These are phyloP conservation scores for Rhazya stricta DNA, from an alignment of 257 asterid genomes.

Conservation along the genomic window DNA sequence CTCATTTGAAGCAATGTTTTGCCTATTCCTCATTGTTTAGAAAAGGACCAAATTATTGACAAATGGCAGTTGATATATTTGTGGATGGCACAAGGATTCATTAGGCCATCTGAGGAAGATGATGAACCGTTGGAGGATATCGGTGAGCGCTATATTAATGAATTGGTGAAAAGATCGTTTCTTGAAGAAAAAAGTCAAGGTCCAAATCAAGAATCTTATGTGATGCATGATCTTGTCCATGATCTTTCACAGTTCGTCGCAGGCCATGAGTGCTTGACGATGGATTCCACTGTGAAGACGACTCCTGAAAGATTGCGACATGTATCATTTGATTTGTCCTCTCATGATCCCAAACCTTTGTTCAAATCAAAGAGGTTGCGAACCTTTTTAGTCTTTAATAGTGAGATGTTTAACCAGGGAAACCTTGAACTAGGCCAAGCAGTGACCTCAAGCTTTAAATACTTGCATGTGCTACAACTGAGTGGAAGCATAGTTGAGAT, in stretches of 20 bases:
- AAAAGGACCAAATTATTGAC: conserved; percentile 9
- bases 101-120: not conserved
- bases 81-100: conserved; percentile 1
- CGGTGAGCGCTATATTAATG: not conserved
- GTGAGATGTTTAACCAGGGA: not conserved
- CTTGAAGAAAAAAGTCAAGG: not conserved
- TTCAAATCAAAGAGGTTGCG: not conserved
- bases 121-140: not conserved
- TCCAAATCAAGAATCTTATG: conserved; percentile 1
- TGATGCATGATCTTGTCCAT: conserved; percentile 6
- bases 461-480: not conserved
- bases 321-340: not conserved
- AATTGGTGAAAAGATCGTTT: not conserved
- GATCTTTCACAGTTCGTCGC: not conserved
- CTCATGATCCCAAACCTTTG: not conserved
- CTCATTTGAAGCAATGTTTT: conserved; percentile 50
- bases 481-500: not conserved
- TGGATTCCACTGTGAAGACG: not conserved
- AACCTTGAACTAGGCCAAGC: not conserved
- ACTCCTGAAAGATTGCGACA: not conserved
- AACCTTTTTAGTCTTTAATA: not conserved
- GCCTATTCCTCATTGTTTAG: conserved; percentile 43
- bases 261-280: not conserved
- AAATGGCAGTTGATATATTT: not conserved
- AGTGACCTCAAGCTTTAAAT: not conserved